These are phyloP conservation scores for Populus hybrid DNA, from an alignment of 441 rosid genomes.

Conservation along the genomic window DNA sequence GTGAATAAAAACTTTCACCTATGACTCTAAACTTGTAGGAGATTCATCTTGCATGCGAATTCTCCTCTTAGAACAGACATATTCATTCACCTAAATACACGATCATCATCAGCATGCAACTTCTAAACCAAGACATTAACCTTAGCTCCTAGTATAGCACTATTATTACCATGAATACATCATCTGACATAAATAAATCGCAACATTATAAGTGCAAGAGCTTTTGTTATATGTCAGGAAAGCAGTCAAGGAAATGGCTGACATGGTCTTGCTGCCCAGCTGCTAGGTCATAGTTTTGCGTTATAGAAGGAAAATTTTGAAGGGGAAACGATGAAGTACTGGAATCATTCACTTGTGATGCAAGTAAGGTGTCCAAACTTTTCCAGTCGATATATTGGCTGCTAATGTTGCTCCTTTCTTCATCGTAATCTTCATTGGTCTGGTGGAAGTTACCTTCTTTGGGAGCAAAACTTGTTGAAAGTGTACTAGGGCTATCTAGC, in stretches of 20 bases:
- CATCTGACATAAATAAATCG: neutral
- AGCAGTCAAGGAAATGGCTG: slow-evolving; percentile 53
- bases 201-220: neutral
- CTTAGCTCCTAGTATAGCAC: neutral
- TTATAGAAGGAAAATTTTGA: slow-evolving; percentile 28
- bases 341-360: slow-evolving; percentile 36
- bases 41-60: slow-evolving; percentile 12
- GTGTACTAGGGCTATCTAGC: slow-evolving; percentile 55
- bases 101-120: neutral
- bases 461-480: slow-evolving; percentile 49
- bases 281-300: slow-evolving; percentile 34
- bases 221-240: slow-evolving; percentile 44
- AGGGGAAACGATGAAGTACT: slow-evolving; percentile 18
- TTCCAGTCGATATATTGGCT: slow-evolving; percentile 61
- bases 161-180: neutral
- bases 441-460: slow-evolving; percentile 23
- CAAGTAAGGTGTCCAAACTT: slow-evolving; percentile 49
- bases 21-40: slow-evolving; percentile 6
- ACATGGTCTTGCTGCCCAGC: slow-evolving; percentile 21
- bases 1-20: slow-evolving; percentile 28
- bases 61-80: neutral
- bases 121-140: neutral
- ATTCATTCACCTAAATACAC: neutral
- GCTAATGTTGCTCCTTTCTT: slow-evolving; percentile 36
- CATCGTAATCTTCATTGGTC: slow-evolving; percentile 37